These are phyloP conservation scores for Neopestalotiopsis clavispora DNA, from an alignment of 2,329 filamentous ascomycete genomes.

Conservation along the genomic window DNA sequence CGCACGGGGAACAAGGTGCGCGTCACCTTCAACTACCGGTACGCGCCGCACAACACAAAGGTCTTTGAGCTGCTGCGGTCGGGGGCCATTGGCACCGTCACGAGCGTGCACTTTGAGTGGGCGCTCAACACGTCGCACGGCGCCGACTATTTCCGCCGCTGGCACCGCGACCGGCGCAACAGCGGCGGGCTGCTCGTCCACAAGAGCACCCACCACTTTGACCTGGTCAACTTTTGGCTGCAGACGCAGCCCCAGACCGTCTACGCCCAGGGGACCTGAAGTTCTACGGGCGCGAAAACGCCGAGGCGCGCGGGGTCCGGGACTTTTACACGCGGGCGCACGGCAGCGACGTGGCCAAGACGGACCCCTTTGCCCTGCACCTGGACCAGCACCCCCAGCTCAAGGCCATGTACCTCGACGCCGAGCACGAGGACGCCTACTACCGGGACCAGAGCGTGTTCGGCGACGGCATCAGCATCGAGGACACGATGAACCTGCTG, in stretches of 20 bases:
- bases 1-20: conserved; percentile 54
- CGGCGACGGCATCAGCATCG: conserved; percentile 66
- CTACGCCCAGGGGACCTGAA: conserved; percentile 60
- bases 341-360: conserved; percentile 53
- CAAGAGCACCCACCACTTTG: conserved; percentile 68
- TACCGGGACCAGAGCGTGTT: conserved; percentile 67
- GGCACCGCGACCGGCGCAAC: conserved; percentile 66
- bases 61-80: conserved; percentile 58
- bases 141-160: conserved; percentile 67
- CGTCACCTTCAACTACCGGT: conserved; percentile 69
- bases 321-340: conserved; percentile 56
- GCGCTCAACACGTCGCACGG: conserved; percentile 66
- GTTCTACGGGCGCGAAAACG: conserved; percentile 67
- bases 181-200: conserved; percentile 64
- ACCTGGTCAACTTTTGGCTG: conserved; percentile 68
- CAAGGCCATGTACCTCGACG: conserved; percentile 64
- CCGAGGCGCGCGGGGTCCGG: conserved; percentile 56
- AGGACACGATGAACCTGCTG: conserved; percentile 67
- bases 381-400: conserved; percentile 57
- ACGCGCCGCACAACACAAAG: conserved; percentile 68
- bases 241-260: conserved; percentile 59
- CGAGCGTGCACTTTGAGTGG: conserved; percentile 67
- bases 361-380: conserved; percentile 64
- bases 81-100: conserved; percentile 60
- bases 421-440: conserved; percentile 67